These are phyloP conservation scores for Cinnamomum chago DNA, from an alignment of 164 flowering plant genomes.

Conservation along the genomic window DNA sequence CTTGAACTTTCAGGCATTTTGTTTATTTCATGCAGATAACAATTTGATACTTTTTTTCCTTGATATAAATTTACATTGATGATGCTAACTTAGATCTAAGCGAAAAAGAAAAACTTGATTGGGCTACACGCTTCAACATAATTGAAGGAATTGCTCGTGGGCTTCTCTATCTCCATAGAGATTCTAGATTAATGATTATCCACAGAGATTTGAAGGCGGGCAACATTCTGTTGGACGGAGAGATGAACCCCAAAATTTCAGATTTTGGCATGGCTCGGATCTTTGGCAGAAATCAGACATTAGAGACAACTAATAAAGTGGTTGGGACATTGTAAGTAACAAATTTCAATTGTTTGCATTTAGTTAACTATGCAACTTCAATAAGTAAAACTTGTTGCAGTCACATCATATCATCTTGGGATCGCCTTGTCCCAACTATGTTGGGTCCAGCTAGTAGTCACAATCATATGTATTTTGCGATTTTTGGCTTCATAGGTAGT, in stretches of 20 bases:
- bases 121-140: conserved; percentile 23
- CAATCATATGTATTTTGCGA: no score
- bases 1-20: neutral
- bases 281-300: conserved; percentile 23
- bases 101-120: conserved; percentile 9
- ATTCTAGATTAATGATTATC: conserved; percentile 44
- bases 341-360: no score
- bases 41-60: neutral
- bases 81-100: neutral
- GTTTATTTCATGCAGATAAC: neutral
- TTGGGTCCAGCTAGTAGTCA: no score
- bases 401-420: no score
- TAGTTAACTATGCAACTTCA: no score
- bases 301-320: conserved; percentile 21
- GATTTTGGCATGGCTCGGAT: conserved; percentile 64
- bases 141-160: conserved; percentile 49
- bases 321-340: conserved; percentile 37
- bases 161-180: conserved; percentile 51
- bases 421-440: no score
- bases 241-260: conserved; percentile 45
- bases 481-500: no score
- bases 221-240: conserved; percentile 47
- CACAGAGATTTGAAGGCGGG: conserved; percentile 59
- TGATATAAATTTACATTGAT: neutral
- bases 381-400: no score